These are phyloP conservation scores for Pholiota microspora DNA, from an alignment of 768 basidiomycete species.

Conservation along the genomic window DNA sequence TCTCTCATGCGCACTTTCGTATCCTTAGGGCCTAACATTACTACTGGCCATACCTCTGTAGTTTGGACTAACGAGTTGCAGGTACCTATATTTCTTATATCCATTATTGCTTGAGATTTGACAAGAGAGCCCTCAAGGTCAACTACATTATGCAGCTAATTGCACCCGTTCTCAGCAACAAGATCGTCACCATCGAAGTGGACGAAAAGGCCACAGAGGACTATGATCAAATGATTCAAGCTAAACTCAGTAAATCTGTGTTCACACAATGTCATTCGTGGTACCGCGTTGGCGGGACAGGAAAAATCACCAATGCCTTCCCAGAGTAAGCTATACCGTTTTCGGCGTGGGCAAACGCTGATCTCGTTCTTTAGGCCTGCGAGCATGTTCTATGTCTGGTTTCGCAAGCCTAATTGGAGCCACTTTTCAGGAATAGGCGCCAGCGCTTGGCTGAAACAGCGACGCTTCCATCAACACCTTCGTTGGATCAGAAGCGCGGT, in stretches of 20 bases:
- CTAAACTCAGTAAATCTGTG: constrained; percentile 29
- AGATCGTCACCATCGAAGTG: constrained; percentile 33
- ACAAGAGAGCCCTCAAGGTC: too few relatives aligned
- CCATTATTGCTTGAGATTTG: neutral
- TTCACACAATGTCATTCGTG: constrained; percentile 37
- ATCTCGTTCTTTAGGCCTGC: constrained; percentile 8
- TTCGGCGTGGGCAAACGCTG: neutral
- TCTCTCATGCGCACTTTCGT: too few relatives aligned
- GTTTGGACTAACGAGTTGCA: constrained; percentile 41
- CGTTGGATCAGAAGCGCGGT: neutral
- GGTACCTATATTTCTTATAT: constrained; percentile 18
- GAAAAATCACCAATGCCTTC: constrained; percentile 37
- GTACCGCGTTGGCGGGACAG: constrained; percentile 34
- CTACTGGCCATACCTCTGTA: constrained; percentile 41
- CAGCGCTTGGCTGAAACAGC: neutral
- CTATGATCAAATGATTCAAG: constrained; percentile 39
- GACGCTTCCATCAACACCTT: neutral
- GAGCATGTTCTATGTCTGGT: constrained; percentile 31
- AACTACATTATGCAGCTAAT: constrained; percentile 41
- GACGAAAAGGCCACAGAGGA: constrained; percentile 28
- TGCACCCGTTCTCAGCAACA: constrained; percentile 33
- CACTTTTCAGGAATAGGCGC: constrained; percentile 20
- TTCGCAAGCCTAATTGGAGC: constrained; percentile 31
- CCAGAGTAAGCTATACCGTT: constrained; percentile 28
- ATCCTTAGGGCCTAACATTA: constrained; percentile 40